Evolutionary conservation across 768 basidiomycete genomes (phyloP), one percentile per base, ranked within the genome.

Genomic region (Rhodotorula babjevae): DNA sequence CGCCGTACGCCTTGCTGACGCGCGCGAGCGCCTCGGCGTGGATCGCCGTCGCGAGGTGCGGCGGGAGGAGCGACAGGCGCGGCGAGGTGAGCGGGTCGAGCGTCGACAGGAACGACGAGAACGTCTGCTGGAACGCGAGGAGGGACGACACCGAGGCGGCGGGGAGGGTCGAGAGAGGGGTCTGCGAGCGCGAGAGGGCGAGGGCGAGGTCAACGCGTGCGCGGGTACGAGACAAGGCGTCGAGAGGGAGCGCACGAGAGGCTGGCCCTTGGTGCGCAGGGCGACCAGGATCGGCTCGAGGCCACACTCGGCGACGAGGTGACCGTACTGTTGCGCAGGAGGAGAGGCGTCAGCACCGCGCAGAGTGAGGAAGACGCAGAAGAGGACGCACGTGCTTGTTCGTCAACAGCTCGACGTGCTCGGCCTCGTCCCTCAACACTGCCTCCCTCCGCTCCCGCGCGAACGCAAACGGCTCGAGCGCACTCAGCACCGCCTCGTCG

Each of bases 31-130:
- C 91, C 27, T 86, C 85, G 18, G 87, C 88, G 78, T 98, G 95
- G 15, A 97, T 87, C 44, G 84, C 82, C 0, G 83, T 83, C 12
- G 89, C 87, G 40, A 94, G 81, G 19, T 84, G 82, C 44, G 89
- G 87, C 0, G 88, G 85, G 21, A 98, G 85, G 44, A 88, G 87
- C 0, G 89, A 84, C 0, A 98, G 86, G 4, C 91, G 88, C 0
- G 90, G 87, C 23, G 91, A 87, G 23, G 91, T 86, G 23, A 93
- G 76, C 65, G 82, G 88, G 74, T 91, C 90, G 40, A 87, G 84
- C 2, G 87, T 86, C 10, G 91, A 89, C 6, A 98, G 87, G 90
- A 93, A 98, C 2, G 83, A 79, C 1, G 93, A 89, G 82, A 98
- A 96, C 56, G 61, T n/a, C 18, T 61, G 31, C 46, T 96, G 84